These are phyloP conservation scores for Osmozyma mogii DNA, from an alignment of 805 yeast genomes.

Conservation along the genomic window DNA sequence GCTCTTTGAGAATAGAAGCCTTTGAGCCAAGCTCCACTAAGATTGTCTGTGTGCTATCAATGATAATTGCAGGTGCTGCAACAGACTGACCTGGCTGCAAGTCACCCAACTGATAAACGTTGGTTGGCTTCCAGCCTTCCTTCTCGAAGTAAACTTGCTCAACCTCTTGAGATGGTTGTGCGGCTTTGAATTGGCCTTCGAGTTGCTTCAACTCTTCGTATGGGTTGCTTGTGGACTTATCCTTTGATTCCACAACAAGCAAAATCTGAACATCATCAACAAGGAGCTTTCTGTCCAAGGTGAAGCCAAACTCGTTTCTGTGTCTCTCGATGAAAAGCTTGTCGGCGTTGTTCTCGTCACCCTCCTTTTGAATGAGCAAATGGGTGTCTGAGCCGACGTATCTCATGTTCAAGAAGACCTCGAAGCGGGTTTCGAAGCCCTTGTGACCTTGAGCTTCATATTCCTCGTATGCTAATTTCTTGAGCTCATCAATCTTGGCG, in stretches of 20 bases:
- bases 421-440: slow-evolving; percentile 39
- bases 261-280: slow-evolving; percentile 33
- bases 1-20: slow-evolving; percentile 54
- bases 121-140: slow-evolving; percentile 24
- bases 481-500: slow-evolving; percentile 39
- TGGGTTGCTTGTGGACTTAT: slow-evolving; percentile 12
- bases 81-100: slow-evolving; percentile 46
- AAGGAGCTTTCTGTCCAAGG: slow-evolving; percentile 25
- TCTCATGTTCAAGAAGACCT: slow-evolving; percentile 67
- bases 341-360: slow-evolving; percentile 24
- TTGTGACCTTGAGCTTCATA: slow-evolving; percentile 43
- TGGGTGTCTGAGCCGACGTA: slow-evolving; percentile 89
- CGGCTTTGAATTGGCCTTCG: background rate
- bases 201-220: slow-evolving; percentile 21
- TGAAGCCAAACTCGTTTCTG: slow-evolving; percentile 29
- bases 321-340: slow-evolving; percentile 21
- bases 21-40: slow-evolving; percentile 54
- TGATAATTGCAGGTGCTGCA: slow-evolving; percentile 67
- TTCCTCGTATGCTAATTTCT: slow-evolving; percentile 30
- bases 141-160: slow-evolving; percentile 46
- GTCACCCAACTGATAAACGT: slow-evolving; percentile 42
- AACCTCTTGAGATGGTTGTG: background rate
- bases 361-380: slow-evolving; percentile 55
- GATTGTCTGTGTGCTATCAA: slow-evolving; percentile 77
- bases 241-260: slow-evolving; percentile 9